These are phyloP conservation scores for Setomelanomma holmii DNA, from an alignment of 2,329 filamentous ascomycete species.

Conservation along the genomic window DNA sequence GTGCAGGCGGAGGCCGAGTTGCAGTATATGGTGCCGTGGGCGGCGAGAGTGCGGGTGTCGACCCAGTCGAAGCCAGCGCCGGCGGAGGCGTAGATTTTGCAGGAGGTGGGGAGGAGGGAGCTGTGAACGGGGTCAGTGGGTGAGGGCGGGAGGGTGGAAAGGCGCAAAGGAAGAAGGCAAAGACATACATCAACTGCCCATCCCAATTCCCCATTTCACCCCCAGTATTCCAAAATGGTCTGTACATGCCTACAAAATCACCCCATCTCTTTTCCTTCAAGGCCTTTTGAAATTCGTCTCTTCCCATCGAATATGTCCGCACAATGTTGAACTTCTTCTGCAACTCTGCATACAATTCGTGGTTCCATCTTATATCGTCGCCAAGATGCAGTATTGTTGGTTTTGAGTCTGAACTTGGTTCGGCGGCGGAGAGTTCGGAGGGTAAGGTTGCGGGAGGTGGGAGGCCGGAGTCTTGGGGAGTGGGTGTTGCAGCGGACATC, in stretches of 20 bases:
- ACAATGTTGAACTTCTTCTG: slow-evolving; percentile 48
- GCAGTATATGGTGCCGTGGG: slow-evolving; percentile 73
- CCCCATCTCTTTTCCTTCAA: slow-evolving; percentile 50
- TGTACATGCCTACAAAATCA: slow-evolving; percentile 57
- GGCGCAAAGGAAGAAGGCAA: not conserved
- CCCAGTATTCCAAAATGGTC: slow-evolving; percentile 70
- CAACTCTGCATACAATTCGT: slow-evolving; percentile 50
- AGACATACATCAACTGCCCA: slow-evolving; percentile 59
- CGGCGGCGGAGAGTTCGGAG: not conserved
- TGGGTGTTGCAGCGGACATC: slow-evolving; percentile 36
- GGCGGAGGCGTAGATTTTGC: slow-evolving; percentile 65
- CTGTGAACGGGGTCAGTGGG: too few relatives aligned
- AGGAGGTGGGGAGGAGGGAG: slow-evolving; percentile 55
- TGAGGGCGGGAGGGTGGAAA: too few relatives aligned
- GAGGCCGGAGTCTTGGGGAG: slow-evolving; percentile 32
- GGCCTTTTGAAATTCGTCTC: slow-evolving; percentile 51
- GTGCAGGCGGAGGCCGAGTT: slow-evolving; percentile 74
- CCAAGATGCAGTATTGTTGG: slow-evolving; percentile 54
- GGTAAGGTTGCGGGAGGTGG: slow-evolving; percentile 17
- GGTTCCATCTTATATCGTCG: slow-evolving; percentile 55
- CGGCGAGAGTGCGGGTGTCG: slow-evolving; percentile 65
- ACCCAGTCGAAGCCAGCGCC: slow-evolving; percentile 71
- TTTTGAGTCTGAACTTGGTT: slow-evolving; percentile 21
- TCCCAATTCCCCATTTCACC: slow-evolving; percentile 72
- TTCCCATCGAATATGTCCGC: slow-evolving; percentile 47